Base-by-base conservation (phyloP, 2,329 filamentous ascomycete genomes). In the Ophiosphaerella herpotricha region DNA sequence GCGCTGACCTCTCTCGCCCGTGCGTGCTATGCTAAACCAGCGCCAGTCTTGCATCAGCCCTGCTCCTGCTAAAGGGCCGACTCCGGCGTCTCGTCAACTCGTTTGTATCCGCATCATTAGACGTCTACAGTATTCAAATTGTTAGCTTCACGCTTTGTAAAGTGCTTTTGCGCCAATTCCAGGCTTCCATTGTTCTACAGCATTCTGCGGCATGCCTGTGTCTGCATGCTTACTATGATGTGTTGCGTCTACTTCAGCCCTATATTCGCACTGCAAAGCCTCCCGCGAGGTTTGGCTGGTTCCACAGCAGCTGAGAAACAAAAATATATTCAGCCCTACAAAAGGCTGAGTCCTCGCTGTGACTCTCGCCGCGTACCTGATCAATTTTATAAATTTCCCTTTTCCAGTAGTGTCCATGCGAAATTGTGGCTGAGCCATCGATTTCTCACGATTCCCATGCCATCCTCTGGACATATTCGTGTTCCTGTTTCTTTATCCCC, bases 181-280 rank as follows among this genome's bases (percentile, higher is more conserved):
- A 18, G 14, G 40, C 26, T 44, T 44, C 14, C 33, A 45, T 38
- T 34, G 24, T 45, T 37, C 43, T 32, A 38, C 36, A 7, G 37
- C 34, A 29, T 29, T 29, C 26, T 11, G 34, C 16, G 21, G 9
- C 13, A 2, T 16, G n/a, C 34, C 8, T 16, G 13, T 16, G 6
- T n/a, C 43, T 16, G 11, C 18, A 26, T 23, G 8, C 16, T 34
- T 18, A 21, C 9, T 26, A 9, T 11, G 34, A 23, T 32, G 38
- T 13, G 39, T 38, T 48, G 29, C 46, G 43, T 38, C 23, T 32
- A 23, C 24, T 38, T 48, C 39, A 47, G 45, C 46, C 39, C 33
- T 34, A 43, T n/a, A 18, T 38, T 33, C 5, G 24, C 33, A 23
- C 38, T 38, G 16, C 29, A 18, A 34, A 39, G 9, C 14, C 18